phyloP scores from a whole-genome alignment of 805 yeast species.

The Yarrowia sp. region DNA sequence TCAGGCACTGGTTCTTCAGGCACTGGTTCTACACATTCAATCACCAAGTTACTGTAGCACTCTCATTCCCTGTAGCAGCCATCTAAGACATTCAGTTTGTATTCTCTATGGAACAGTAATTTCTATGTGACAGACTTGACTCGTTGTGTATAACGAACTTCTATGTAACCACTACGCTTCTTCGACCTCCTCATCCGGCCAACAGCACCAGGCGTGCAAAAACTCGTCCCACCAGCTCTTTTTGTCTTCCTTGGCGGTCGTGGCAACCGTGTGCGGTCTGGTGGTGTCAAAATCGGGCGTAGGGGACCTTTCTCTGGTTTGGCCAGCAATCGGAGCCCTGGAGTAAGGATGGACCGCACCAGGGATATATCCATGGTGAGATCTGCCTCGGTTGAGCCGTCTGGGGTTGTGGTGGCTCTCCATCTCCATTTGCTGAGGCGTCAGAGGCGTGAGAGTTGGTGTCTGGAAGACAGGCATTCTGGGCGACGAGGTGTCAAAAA shows the following conservation, averaged over 20 bases:
- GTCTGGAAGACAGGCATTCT: slow-evolving; percentile 6
- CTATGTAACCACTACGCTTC: too few relatives aligned
- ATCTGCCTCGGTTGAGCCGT: slow-evolving; percentile 1
- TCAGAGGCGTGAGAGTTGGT: neutral
- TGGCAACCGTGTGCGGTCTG: neutral
- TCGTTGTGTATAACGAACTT: too few relatives aligned
- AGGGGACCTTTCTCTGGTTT: neutral
- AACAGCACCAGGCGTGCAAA: neutral
- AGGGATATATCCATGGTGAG: slow-evolving; percentile 10
- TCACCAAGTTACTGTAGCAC: too few relatives aligned
- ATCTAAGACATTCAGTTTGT: too few relatives aligned
- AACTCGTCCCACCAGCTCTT: neutral
- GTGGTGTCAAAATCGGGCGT: slow-evolving; percentile 4
- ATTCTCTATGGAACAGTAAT: too few relatives aligned
- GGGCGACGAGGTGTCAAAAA: slow-evolving; percentile 13
- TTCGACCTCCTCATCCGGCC: neutral
- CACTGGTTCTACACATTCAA: too few relatives aligned
- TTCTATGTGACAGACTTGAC: too few relatives aligned
- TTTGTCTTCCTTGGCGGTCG: neutral
- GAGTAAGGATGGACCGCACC: slow-evolving; percentile 7
- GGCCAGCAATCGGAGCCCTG: neutral
- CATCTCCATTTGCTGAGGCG: neutral
- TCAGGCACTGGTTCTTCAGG: too few relatives aligned
- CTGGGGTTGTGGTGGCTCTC: slow-evolving; percentile 1
- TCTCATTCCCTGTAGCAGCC: too few relatives aligned